A percentile compares a stretch with the other conserved stretches of the same genome.
These are phyloP conservation scores for Medicago ruthenica DNA, from an alignment of 306 rosid genomes.

Conservation along the genomic window DNA sequence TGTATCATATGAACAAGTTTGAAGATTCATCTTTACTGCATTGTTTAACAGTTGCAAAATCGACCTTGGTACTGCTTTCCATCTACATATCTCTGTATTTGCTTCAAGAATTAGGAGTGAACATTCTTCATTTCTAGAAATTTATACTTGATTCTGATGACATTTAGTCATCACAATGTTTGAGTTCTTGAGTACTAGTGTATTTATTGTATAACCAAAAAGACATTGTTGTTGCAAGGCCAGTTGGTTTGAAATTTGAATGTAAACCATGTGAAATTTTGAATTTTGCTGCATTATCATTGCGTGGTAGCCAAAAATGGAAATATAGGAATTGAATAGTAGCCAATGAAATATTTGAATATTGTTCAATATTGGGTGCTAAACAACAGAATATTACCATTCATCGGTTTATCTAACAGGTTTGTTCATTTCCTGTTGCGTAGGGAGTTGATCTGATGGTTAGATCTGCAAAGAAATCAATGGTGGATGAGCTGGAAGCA, in stretches of 20 bases:
- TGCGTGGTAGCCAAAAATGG: not conserved
- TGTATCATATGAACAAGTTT: constrained; percentile 16
- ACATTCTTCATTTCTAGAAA: no score
- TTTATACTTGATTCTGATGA: no score
- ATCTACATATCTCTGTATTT: not conserved
- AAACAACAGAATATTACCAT: not conserved
- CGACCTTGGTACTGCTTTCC: constrained; percentile 10
- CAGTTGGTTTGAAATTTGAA: not conserved
- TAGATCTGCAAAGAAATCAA: constrained; percentile 78
- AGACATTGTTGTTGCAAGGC: not conserved
- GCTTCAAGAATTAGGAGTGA: no score
- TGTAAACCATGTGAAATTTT: not conserved
- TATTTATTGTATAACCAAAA: not conserved
- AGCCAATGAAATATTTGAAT: constrained; percentile 6
- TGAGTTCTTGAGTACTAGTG: no score
- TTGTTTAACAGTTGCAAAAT: constrained; percentile 17
- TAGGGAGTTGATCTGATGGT: constrained; percentile 82
- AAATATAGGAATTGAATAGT: not conserved
- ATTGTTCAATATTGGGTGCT: not conserved
- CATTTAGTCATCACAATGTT: no score
- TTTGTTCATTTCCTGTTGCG: constrained; percentile 1
- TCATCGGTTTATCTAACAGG: not conserved
- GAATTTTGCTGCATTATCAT: constrained; percentile 1
- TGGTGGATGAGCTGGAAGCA: constrained; percentile 91
- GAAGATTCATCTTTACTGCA: constrained; percentile 20